Evolutionary conservation across 1,284 basidiomycete species (phyloP).

Genomic region (Albatrellus sp.): DNA sequence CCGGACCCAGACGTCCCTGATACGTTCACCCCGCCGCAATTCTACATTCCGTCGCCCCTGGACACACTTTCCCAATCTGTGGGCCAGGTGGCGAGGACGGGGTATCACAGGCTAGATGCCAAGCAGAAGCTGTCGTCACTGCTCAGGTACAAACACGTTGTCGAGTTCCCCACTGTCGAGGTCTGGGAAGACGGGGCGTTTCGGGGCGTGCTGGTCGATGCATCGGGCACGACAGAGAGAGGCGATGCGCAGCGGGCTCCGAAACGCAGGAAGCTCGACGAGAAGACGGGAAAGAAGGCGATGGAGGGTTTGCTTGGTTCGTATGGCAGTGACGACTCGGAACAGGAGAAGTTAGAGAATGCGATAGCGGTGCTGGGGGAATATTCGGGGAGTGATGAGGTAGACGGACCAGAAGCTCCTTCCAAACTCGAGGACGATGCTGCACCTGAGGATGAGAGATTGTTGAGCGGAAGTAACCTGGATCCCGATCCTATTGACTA

Average conservation of each 20-base stretch:
- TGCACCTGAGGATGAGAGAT: conserved; percentile 13
- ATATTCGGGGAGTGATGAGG: conserved; percentile 31
- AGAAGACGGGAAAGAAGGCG: conserved; percentile 35
- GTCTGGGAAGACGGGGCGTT: conserved; percentile 54
- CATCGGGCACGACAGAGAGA: conserved; percentile 28
- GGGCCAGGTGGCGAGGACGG: conserved; percentile 15
- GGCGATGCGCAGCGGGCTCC: conserved; percentile 21
- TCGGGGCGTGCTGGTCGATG: conserved; percentile 40
- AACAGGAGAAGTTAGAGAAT: conserved; percentile 25
- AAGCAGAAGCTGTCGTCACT: conserved; percentile 30
- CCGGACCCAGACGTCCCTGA: conserved; percentile 43
- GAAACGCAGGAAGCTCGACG: conserved; percentile 43
- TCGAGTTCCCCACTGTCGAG: conserved; percentile 74
- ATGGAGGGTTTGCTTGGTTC: conserved; percentile 48
- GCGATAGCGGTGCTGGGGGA: conserved; percentile 33
- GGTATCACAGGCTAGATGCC: conserved; percentile 50
- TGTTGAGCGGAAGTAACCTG: conserved; percentile 21
- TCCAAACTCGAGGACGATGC: conserved; percentile 7
- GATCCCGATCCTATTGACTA: conserved; percentile 31
- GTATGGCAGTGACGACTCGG: conserved; percentile 45
- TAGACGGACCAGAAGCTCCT: neutral
- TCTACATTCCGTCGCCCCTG: conserved; percentile 39
- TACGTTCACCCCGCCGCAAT: conserved; percentile 41
- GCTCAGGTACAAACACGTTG: conserved; percentile 51
- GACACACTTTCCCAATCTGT: conserved; percentile 19